Percentiles rank a stretch among this genome's conserved stretches.
Conservation (phyloP, 225 moss, liverwort and hornwort species). For the Physcomitrium patens region DNA sequence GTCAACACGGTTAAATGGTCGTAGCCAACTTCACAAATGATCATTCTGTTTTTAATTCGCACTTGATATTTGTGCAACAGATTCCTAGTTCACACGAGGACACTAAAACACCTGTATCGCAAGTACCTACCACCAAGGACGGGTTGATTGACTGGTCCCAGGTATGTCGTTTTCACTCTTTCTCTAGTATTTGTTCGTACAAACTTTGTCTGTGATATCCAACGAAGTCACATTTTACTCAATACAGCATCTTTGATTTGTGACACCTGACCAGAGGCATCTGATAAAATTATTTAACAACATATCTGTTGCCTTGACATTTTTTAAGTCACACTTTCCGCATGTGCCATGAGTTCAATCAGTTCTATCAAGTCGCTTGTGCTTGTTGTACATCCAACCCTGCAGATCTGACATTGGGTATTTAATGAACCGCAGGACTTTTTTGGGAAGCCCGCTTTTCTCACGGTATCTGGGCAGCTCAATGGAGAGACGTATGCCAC, state of each 20-base stretch:
- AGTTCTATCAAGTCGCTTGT: conserved; percentile 8
- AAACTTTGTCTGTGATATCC: background rate
- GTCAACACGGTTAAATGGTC: background rate
- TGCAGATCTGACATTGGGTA: conserved; percentile 14
- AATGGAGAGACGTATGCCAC: conserved; percentile 95
- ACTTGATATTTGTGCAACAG: conserved; percentile 47
- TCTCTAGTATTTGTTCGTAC: conserved; percentile 4
- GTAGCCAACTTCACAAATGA: background rate
- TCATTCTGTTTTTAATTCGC: background rate
- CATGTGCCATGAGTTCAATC: background rate
- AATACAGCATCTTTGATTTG: conserved; percentile 9
- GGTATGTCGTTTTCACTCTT: conserved; percentile 37
- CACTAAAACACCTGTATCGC: conserved; percentile 63
- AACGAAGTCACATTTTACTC: background rate
- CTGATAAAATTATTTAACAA: background rate
- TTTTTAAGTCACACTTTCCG: conserved; percentile 9
- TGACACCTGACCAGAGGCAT: conserved; percentile 9
- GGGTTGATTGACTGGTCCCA: conserved; percentile 93
- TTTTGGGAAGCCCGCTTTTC: conserved; percentile 96
- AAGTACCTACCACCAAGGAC: conserved; percentile 86
- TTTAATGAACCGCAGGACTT: conserved; percentile 68
- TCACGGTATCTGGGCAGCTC: conserved; percentile 95
- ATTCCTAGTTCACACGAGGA: conserved; percentile 81
- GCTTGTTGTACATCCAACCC: conserved; percentile 20
- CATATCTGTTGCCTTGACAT: background rate